Conservation (phyloP, 2,329 filamentous ascomycete species). For the Ophiostoma ulmi region DNA sequence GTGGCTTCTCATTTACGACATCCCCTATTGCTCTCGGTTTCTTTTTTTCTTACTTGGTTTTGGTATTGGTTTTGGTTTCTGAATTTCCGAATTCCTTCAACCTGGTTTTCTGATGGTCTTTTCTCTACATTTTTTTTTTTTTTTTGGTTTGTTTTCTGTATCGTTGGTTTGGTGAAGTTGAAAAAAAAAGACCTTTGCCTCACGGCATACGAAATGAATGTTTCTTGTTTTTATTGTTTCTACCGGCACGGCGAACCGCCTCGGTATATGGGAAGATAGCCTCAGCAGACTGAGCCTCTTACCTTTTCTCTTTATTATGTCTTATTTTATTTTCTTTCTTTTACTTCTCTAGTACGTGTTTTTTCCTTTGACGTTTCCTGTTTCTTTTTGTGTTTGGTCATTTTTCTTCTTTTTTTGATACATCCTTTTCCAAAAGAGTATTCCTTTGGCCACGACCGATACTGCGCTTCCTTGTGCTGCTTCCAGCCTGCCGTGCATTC, state of each 20-base stretch:
- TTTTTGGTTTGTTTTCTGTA: too few species aligned
- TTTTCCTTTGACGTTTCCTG: not conserved
- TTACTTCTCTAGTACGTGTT: not conserved
- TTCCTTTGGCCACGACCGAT: too few species aligned
- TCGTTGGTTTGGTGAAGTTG: constrained; percentile 14
- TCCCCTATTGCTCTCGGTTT: not conserved
- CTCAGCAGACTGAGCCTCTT: not conserved
- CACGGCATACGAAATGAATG: constrained; percentile 27
- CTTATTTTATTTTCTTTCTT: not conserved
- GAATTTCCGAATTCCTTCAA: too few species aligned
- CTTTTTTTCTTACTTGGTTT: not conserved
- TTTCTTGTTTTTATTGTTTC: constrained; percentile 11
- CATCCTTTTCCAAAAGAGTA: not conserved
- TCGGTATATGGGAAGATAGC: not conserved
- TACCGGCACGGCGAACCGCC: not conserved
- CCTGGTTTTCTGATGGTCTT: not conserved
- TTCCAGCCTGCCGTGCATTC: not conserved
- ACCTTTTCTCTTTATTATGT: not conserved
- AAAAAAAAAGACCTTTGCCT: constrained; percentile 28
- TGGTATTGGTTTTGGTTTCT: too few species aligned
- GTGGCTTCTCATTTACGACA: not conserved
- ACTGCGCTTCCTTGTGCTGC: not conserved
- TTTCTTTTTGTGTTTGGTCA: not conserved
- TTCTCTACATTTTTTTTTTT: not conserved
- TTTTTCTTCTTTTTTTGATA: not conserved